phyloP scores from a whole-genome alignment of 371 early-diverging fungal genomes.

The Mortierella sp. region DNA sequence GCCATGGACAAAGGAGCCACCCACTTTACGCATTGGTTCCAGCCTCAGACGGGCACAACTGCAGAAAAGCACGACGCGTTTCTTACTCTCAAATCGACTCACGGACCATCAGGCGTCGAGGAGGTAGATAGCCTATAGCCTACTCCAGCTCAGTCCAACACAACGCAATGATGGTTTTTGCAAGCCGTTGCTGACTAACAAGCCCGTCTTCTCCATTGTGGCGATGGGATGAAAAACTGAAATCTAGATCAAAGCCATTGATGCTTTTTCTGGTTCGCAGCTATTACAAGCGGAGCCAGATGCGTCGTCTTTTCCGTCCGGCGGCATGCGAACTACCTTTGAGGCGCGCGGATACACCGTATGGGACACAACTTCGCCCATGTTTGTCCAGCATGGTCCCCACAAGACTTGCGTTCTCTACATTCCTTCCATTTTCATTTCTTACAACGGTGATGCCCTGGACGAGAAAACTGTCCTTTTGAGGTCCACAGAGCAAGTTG shows the following conservation, averaged over 20 bases:
- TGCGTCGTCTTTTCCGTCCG: conserved; percentile 98
- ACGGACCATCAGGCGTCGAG: conserved; percentile 89
- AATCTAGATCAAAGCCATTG: conserved; percentile 78
- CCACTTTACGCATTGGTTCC: conserved; percentile 99
- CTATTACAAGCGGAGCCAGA: conserved; percentile 98
- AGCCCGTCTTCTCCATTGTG: too few relatives aligned
- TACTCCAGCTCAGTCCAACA: conserved; percentile 86
- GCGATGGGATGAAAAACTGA: too few relatives aligned
- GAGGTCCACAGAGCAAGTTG: conserved; percentile 87
- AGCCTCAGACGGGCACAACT: conserved; percentile 97
- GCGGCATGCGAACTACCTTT: conserved; percentile 97
- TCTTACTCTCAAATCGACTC: conserved; percentile 81
- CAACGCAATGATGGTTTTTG: conserved; percentile 68
- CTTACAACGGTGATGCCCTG: conserved; percentile 97
- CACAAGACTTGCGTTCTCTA: conserved; percentile 91
- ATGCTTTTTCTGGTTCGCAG: conserved; percentile 94
- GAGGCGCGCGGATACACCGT: conserved; percentile 99
- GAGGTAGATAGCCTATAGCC: conserved; percentile 87
- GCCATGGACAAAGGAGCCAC: conserved; percentile 93
- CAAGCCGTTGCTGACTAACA: background rate
- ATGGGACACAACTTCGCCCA: conserved; percentile 96
- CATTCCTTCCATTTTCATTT: conserved; percentile 97
- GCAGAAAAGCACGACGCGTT: conserved; percentile 99
- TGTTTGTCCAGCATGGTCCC: conserved; percentile 93
- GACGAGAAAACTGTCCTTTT: conserved; percentile 97